Conservation (phyloP, 768 basidiomycete genomes). For the Hygrocybe coccinea region DNA sequence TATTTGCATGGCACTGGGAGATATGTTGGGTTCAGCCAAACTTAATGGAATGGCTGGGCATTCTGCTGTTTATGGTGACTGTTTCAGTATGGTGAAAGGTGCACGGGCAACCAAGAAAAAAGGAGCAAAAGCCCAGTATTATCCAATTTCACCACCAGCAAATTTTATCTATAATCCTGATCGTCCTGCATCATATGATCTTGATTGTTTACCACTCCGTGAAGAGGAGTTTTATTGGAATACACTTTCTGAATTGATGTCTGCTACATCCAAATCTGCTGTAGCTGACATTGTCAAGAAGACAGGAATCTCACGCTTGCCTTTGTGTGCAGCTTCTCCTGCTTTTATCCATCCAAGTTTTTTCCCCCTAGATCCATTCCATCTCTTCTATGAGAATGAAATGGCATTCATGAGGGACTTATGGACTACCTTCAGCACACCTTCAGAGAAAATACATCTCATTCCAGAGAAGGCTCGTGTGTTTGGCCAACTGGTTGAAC, state of each 20-base stretch:
- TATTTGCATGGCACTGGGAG: too few species aligned
- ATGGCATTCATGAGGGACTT: conserved; percentile 29
- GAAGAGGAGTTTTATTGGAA: too few species aligned
- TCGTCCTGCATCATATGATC: too few species aligned
- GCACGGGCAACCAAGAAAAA: too few species aligned
- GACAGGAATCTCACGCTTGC: conserved; percentile 25
- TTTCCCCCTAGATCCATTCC: conserved; percentile 35
- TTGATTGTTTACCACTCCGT: too few species aligned
- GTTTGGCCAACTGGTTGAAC: conserved; percentile 20
- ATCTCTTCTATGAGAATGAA: conserved; percentile 33
- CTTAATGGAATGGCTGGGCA: too few species aligned
- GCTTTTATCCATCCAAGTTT: conserved; percentile 32
- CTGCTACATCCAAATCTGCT: conserved; percentile 7
- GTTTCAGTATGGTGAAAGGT: too few species aligned
- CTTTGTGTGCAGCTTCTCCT: conserved; percentile 25
- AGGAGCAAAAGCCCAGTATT: too few species aligned
- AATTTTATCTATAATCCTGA: too few species aligned
- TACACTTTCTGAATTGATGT: conserved; percentile 12
- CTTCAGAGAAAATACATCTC: conserved; percentile 19
- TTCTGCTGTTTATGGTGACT: too few species aligned
- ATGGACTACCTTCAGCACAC: conserved; percentile 20
- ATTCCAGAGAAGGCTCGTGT: conserved; percentile 8
- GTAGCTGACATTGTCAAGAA: conserved; percentile 17
- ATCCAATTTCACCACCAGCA: too few species aligned
- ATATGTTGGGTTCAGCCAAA: too few species aligned